Evolutionary conservation across 768 basidiomycete genomes (phyloP), one percentile per base, ranked within the genome.

Genomic region (Tricholoma matsutake): DNA sequence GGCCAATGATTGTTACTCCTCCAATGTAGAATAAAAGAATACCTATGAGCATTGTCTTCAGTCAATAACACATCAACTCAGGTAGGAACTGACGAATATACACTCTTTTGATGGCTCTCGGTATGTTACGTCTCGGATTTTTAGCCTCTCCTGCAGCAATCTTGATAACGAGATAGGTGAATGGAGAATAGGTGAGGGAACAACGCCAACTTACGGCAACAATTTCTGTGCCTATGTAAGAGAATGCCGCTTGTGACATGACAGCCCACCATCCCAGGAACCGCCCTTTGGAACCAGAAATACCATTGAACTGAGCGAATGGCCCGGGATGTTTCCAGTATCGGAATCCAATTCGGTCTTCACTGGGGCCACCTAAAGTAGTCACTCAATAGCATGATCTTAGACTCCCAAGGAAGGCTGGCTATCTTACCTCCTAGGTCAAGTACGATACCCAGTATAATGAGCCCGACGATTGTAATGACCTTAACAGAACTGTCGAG

Each of bases 271-370:
- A 83, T 4, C 79, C 83, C 32, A 85, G 69, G 82, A 98, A 97
- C 25, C 79, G 84, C 8, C 94, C 95, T 65, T 83, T 84, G 2
- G 82, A 62, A 3, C 96, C 96, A 3, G 67, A 6, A 20, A 93
- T 91, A 3, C 72, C 78, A 11, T 78, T 11, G 67, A 75, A 92
- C 68, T 96, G 92, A 9, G 81, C 87, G 69, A 98, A 93, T 0
- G 96, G 87, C 10, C 96, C 96, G 0, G 95, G 95, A 65, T 95
- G 63, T 62, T 86, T 89, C 93, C 94, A 96, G 77, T 89, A 92
- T 29, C 86, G 79, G 72, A 88, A 88, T 0, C 87, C 86, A 69
- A 82, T 61, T 43, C 91, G 83, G 68, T 92, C 91, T 67, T 90
- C 88, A 66, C 83, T 74, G 6, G 94, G 94, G 2, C 92, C 95